Conservation (phyloP, 768 basidiomycete genomes). For the Pleurotus citrinopileatus region DNA sequence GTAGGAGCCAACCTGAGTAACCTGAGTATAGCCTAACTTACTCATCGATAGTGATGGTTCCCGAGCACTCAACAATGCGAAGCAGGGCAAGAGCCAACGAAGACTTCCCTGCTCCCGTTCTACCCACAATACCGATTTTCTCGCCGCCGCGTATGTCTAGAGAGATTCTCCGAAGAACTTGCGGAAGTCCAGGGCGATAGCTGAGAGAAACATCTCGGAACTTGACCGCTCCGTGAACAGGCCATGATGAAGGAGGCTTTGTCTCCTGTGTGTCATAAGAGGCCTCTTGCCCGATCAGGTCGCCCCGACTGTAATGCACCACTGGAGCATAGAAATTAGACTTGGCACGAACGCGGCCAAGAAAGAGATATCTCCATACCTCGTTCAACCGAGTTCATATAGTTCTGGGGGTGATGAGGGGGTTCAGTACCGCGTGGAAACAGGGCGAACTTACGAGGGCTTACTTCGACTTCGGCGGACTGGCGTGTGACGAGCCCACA, state of each 20-base stretch:
- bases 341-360: neutral
- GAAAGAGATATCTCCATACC: conserved; percentile 18
- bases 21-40: conserved; percentile 20
- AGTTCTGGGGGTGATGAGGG: conserved; percentile 44
- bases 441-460: conserved; percentile 8
- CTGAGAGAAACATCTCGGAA: conserved; percentile 59
- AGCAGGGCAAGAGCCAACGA: conserved; percentile 66
- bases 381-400: conserved; percentile 67
- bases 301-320: conserved; percentile 49
- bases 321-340: conserved; percentile 32
- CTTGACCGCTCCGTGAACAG: conserved; percentile 53
- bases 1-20: neutral
- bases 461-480: conserved; percentile 63
- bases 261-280: conserved; percentile 55
- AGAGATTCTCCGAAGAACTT: conserved; percentile 64
- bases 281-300: conserved; percentile 60
- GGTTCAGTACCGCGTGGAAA: neutral
- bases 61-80: conserved; percentile 67
- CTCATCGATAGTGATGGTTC: conserved; percentile 65
- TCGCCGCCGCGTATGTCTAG: conserved; percentile 62
- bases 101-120: conserved; percentile 57
- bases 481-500: conserved; percentile 55
- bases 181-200: conserved; percentile 71
- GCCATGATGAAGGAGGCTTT: conserved; percentile 64
- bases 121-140: conserved; percentile 73